Evolutionary conservation across 495 filamentous ascomycete species (phyloP).

Genomic region (Neurospora hispaniola): DNA sequence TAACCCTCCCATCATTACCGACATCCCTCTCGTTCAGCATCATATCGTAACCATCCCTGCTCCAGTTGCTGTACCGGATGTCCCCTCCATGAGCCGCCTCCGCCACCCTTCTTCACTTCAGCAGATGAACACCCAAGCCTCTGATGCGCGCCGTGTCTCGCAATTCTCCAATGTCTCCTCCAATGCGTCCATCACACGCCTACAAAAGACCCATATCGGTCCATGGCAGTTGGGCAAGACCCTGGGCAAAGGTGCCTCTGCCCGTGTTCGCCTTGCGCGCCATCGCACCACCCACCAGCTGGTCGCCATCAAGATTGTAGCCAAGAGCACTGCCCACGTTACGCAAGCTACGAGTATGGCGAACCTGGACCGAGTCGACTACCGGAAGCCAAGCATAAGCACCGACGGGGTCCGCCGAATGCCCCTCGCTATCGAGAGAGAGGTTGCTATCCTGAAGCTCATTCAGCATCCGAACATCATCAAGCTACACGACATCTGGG

Average conservation of each 20-base stretch:
- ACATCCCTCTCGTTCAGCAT: background rate
- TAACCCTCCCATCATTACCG: background rate
- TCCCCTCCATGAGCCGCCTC: background rate
- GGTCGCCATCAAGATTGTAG: conserved; percentile 90
- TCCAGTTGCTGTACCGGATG: background rate
- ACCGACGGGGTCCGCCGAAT: conserved; percentile 51
- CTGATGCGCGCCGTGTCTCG: conserved; percentile 55
- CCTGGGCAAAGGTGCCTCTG: conserved; percentile 75
- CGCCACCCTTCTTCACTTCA: background rate
- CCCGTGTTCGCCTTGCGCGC: conserved; percentile 69
- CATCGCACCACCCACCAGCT: conserved; percentile 63
- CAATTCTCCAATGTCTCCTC: conserved; percentile 59
- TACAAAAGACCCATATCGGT: conserved; percentile 67
- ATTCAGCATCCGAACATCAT: conserved; percentile 91
- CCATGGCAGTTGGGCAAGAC: conserved; percentile 87
- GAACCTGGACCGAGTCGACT: conserved; percentile 49
- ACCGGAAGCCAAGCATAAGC: conserved; percentile 27
- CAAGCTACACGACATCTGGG: conserved; percentile 89
- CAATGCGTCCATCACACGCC: conserved; percentile 34
- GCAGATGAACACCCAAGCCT: conserved; percentile 32
- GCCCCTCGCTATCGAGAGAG: conserved; percentile 78
- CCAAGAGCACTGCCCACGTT: conserved; percentile 59
- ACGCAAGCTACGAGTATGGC: conserved; percentile 68
- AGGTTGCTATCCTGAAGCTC: conserved; percentile 92
- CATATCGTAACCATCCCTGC: background rate